Evolutionary conservation across 345 rosid species (phyloP).

Genomic region (Boechera retrofracta): DNA sequence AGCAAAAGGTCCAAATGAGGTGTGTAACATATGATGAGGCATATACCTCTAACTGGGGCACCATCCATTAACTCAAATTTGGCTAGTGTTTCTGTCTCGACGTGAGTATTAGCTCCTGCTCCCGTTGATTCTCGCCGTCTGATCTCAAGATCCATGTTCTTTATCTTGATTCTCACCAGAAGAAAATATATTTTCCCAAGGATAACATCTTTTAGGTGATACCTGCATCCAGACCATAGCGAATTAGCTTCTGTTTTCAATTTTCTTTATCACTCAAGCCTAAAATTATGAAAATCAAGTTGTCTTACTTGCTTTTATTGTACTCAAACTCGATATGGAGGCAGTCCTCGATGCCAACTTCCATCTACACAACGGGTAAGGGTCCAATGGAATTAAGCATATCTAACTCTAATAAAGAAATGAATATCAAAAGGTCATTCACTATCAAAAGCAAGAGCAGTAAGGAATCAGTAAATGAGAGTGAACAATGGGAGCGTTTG

Average conservation of each 20-base stretch:
- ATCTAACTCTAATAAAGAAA: constrained; percentile 17
- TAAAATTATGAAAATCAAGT: not conserved
- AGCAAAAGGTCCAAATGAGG: not conserved
- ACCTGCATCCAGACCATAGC: constrained; percentile 55
- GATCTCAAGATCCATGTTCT: constrained; percentile 99
- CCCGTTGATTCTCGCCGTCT: constrained; percentile 98
- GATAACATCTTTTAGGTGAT: constrained; percentile 94
- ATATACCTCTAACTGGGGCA: constrained; percentile 94
- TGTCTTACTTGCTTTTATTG: constrained; percentile 92
- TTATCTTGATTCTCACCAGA: constrained; percentile 96
- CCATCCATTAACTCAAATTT: constrained; percentile 99
- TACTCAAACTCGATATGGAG: constrained; percentile 98
- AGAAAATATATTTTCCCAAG: constrained; percentile 98
- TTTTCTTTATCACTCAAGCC: not conserved
- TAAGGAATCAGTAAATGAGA: constrained; percentile 7
- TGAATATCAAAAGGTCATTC: constrained; percentile 1
- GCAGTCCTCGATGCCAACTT: constrained; percentile 99
- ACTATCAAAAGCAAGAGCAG: constrained; percentile 11
- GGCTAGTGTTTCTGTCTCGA: constrained; percentile 97
- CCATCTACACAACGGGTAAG: constrained; percentile 71
- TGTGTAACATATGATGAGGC: not conserved
- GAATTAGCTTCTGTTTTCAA: not conserved
- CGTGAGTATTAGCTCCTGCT: constrained; percentile 92
- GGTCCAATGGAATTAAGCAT: constrained; percentile 19
- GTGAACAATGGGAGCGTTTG: not conserved